phyloP scores from a whole-genome alignment of 176 grass and related monocot genomes.

The Carex cristatella region DNA sequence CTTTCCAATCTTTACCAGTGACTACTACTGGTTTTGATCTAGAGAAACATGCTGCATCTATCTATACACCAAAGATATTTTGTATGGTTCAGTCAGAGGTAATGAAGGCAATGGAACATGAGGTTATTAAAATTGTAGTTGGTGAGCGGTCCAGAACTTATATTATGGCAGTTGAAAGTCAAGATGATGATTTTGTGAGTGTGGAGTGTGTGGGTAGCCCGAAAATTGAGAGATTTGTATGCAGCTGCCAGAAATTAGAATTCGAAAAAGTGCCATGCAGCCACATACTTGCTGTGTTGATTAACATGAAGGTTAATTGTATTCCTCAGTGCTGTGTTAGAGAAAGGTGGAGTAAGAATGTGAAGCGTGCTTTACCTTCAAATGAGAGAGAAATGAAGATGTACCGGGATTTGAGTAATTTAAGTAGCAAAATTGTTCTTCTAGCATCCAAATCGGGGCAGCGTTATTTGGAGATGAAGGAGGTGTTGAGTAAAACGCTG shows the following conservation, averaged over 20 bases:
- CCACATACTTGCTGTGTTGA: conserved; percentile 1
- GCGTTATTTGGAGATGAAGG: not conserved
- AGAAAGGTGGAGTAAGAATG: conserved; percentile 7
- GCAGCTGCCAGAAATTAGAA: conserved; percentile 13
- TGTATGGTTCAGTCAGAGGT: not conserved
- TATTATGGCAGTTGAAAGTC: not conserved
- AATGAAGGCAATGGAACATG: not conserved
- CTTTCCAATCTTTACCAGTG: not conserved
- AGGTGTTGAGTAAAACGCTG: not conserved
- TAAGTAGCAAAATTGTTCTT: not conserved
- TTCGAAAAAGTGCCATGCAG: not conserved
- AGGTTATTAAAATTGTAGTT: not conserved
- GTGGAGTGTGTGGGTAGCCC: conserved; percentile 9
- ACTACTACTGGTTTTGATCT: not conserved
- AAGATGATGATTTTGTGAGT: not conserved
- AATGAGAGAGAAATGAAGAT: conserved; percentile 1
- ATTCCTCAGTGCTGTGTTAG: conserved; percentile 15
- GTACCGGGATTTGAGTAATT: not conserved
- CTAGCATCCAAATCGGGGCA: not conserved
- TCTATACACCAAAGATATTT: conserved; percentile 21
- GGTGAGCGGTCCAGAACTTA: not conserved
- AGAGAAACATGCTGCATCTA: conserved; percentile 3
- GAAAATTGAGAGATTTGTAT: conserved; percentile 4
- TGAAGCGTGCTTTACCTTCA: not conserved
- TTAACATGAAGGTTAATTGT: conserved; percentile 11